Evolutionary conservation across 352 stramenopile genomes (phyloP), one percentile per base, ranked within the genome.

Genomic region (Pythium coloratum): DNA sequence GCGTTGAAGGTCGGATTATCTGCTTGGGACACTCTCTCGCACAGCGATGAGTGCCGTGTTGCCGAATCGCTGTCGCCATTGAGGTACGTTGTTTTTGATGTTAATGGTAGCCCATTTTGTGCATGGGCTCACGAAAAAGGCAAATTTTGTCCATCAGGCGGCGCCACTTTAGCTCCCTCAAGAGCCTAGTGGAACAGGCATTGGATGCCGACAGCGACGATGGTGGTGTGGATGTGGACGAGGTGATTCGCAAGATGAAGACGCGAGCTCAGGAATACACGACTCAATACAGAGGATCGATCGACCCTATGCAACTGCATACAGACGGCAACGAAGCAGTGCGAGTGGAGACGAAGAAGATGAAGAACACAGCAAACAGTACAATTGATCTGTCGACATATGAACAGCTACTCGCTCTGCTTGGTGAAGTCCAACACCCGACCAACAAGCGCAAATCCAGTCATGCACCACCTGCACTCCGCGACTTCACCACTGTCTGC

Each of bases 181-280:
- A 70, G 18, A 44, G 0, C n/a, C 12, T 53, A 1, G 18, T 70
- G 12, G 64, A 70, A 49, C n/a, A 51, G 34, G 56, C 57, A 7
- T 12, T 51, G 16, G 14, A 3, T 5, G 12, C 36, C 7, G n/a
- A 38, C 14, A n/a, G n/a, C 36, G 57, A 61, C 0, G 20, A 54
- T 20, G 33, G 32, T 2, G 18, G 12, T 18, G 3, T 61, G 20
- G 6, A 44, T 56, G 47, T 28, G 3, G 54, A 64, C 20, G 47
- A 60, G 0, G 54, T 72, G n/a, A 24, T 60, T 6, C 49, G 32
- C 5, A 67, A 72, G n/a, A 72, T 67, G 66, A 72, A 58, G 32
- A 58, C 66, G 14, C 54, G 66, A 34, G 59, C 64, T 28, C 47
- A 61, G 14, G 53, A 33, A 12, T 72, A 72, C 47, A 56, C 57